These are phyloP conservation scores for Nitzschia sp. DNA, from an alignment of 108 stramenopile genomes.

Conservation along the genomic window DNA sequence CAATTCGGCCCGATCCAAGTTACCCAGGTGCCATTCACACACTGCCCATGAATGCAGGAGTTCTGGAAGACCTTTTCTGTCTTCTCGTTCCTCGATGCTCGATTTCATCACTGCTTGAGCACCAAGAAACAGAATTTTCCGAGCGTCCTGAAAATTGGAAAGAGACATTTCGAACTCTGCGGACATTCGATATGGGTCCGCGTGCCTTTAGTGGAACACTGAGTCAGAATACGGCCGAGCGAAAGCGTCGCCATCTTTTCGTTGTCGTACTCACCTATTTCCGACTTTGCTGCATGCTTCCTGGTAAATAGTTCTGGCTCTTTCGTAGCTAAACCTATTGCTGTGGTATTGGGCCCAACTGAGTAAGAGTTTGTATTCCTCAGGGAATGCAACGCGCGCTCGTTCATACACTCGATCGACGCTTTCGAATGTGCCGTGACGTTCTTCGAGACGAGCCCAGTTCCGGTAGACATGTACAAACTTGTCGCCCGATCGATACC, in stretches of 20 bases:
- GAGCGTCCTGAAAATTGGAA: conserved; percentile 51
- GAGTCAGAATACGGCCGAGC: too few relatives aligned
- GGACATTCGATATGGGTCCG: conserved; percentile 56
- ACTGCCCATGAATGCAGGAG: conserved; percentile 72
- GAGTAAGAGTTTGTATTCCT: conserved; percentile 38
- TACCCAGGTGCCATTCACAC: conserved; percentile 71
- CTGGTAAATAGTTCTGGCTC: conserved; percentile 45
- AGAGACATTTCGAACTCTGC: conserved; percentile 72
- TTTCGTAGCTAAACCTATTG: conserved; percentile 26
- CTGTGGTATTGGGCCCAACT: conserved; percentile 69
- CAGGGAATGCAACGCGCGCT: conserved; percentile 58
- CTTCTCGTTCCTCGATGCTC: conserved; percentile 6
- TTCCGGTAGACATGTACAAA: conserved; percentile 74
- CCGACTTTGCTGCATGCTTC: conserved; percentile 53
- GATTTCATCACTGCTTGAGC: conserved; percentile 37
- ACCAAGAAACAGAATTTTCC: conserved; percentile 54
- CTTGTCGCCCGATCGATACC: conserved; percentile 70
- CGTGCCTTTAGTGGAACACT: conserved; percentile 16
- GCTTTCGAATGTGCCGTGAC: conserved; percentile 52
- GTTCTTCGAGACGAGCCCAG: conserved; percentile 78
- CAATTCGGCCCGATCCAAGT: conserved; percentile 46
- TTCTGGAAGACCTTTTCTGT: conserved; percentile 42
- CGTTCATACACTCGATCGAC: conserved; percentile 61
- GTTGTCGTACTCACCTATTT: conserved; percentile 8
- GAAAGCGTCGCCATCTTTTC: neutral